Conservation (phyloP, 768 basidiomycete genomes). For the Tulasnella sp. region DNA sequence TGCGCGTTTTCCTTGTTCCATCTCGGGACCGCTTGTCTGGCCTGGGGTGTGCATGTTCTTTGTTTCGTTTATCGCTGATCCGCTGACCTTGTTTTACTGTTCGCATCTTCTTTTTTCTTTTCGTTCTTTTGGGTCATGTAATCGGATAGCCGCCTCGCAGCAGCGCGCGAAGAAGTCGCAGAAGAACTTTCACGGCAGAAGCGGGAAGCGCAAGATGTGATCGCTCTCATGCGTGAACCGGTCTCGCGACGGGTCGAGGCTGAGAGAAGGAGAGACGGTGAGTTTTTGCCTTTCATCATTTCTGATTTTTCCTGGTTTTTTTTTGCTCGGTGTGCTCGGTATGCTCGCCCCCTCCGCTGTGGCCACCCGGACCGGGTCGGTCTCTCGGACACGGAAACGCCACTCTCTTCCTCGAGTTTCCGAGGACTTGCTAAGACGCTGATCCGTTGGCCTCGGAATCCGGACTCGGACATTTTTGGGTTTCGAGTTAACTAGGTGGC, state of each 20-base stretch:
- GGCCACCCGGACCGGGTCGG: not conserved
- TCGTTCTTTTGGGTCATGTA: not conserved
- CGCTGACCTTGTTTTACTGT: not conserved
- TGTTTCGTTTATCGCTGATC: not conserved
- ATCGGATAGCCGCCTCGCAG: constrained; percentile 16
- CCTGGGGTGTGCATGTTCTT: not conserved
- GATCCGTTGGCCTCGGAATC: not conserved
- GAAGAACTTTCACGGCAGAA: constrained; percentile 62
- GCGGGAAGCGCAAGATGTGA: constrained; percentile 61
- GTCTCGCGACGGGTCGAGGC: constrained; percentile 59
- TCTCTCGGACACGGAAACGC: not conserved
- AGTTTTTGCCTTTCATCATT: constrained; percentile 26
- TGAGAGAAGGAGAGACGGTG: constrained; percentile 68
- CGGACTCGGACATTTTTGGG: not conserved
- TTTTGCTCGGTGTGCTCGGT: no score
- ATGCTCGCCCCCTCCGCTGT: not conserved
- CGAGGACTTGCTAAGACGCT: not conserved
- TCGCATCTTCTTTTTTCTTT: not conserved
- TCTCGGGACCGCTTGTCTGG: not conserved
- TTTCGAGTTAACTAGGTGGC: not conserved
- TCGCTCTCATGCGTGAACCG: constrained; percentile 60
- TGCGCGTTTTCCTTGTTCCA: not conserved
- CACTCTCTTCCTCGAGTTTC: not conserved
- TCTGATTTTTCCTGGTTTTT: not conserved
- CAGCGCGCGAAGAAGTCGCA: constrained; percentile 9